Conservation (phyloP, 768 basidiomycete species). For the Neoboletus subvelutipes region DNA sequence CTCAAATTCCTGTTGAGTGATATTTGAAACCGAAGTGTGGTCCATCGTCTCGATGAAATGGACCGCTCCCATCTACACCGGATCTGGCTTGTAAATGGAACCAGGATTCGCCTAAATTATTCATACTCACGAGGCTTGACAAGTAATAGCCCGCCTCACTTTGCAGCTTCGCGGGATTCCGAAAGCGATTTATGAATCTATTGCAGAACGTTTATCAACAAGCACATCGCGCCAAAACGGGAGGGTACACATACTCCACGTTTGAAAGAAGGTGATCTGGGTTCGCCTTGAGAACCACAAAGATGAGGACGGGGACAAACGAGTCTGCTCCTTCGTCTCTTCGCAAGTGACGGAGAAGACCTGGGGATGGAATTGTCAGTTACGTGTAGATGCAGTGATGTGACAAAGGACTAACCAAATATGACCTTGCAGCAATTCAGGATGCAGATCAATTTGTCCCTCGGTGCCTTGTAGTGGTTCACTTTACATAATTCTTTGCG, state of each 20-base stretch:
- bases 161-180: conserved; percentile 84
- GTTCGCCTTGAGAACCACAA: conserved; percentile 91
- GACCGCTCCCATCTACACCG: conserved; percentile 84
- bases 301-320: conserved; percentile 93
- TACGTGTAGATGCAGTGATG: conserved; percentile 3
- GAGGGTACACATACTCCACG: conserved; percentile 66
- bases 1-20: conserved; percentile 93
- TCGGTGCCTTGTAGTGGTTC: conserved; percentile 97
- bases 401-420: conserved; percentile 64
- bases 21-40: conserved; percentile 89
- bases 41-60: conserved; percentile 99
- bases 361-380: conserved; percentile 38
- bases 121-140: conserved; percentile 76
- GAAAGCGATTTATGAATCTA: conserved; percentile 94
- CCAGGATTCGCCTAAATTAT: not conserved
- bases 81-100: conserved; percentile 8
- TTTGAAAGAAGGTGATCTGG: conserved; percentile 92
- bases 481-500: conserved; percentile 85
- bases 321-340: conserved; percentile 89
- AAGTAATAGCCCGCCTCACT: conserved; percentile 98
- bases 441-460: conserved; percentile 97
- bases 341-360: conserved; percentile 83
- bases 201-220: not conserved
- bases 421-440: conserved; percentile 99
- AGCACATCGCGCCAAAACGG: not conserved